Conservation (phyloP, 345 rosid species). For the Boechera retrofracta region DNA sequence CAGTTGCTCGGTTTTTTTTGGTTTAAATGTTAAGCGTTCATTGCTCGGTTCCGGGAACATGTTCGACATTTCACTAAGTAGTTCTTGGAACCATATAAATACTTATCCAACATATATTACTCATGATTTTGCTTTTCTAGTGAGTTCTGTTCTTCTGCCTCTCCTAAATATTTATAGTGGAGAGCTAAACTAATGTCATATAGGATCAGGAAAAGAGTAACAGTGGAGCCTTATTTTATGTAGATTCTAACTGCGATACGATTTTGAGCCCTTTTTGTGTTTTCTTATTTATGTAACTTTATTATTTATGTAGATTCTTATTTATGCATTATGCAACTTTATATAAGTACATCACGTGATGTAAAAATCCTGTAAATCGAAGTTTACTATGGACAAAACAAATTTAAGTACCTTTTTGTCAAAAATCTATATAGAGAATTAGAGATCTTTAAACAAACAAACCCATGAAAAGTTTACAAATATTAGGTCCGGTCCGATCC, state of each 20-base stretch:
- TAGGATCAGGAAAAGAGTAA: not conserved
- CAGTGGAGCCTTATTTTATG: not conserved
- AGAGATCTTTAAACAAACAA: not conserved
- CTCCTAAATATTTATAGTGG: not conserved
- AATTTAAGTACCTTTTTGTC: not conserved
- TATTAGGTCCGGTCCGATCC: constrained; percentile 1
- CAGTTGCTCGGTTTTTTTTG: too few relatives aligned
- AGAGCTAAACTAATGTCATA: not conserved
- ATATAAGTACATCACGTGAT: too few relatives aligned
- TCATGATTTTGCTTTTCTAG: constrained; percentile 27
- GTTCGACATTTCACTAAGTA: too few relatives aligned
- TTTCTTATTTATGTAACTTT: too few relatives aligned
- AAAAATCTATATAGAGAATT: not conserved
- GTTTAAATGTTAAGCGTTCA: too few relatives aligned
- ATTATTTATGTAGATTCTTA: too few relatives aligned
- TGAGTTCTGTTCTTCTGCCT: constrained; percentile 10
- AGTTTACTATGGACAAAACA: not conserved
- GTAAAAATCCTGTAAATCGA: not conserved
- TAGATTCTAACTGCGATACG: not conserved
- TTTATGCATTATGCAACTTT: too few relatives aligned
- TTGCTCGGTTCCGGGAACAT: too few relatives aligned
- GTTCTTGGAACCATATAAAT: too few relatives aligned
- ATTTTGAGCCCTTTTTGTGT: not conserved
- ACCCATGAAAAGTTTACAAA: constrained; percentile 14
- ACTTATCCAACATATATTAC: not conserved